phyloP scores from a whole-genome alignment of 1,139 yeast genomes.

The Saccharomyces hybrid region DNA sequence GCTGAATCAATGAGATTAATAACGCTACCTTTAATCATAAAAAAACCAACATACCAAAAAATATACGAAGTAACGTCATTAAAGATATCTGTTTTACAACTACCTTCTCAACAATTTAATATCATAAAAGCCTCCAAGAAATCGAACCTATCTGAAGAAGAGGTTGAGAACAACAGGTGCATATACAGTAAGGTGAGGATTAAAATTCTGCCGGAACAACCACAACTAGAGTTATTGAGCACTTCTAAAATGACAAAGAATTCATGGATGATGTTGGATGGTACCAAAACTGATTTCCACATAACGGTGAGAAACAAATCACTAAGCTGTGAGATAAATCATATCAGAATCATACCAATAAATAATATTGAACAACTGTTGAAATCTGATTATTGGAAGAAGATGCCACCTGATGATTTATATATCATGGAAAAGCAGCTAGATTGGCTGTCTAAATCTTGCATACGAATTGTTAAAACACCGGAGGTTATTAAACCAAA shows the following conservation, averaged over 20 bases:
- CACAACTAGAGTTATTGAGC: constrained; percentile 22
- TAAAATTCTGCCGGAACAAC: constrained; percentile 28
- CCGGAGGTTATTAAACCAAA: constrained; percentile 21
- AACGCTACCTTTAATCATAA: constrained; percentile 40
- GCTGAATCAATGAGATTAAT: constrained; percentile 38
- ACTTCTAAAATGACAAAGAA: constrained; percentile 21
- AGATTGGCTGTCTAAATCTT: constrained; percentile 18
- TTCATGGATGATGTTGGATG: constrained; percentile 60
- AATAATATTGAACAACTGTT: constrained; percentile 24
- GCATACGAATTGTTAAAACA: constrained; percentile 15
- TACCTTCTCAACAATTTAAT: constrained; percentile 31
- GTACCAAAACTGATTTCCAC: constrained; percentile 51
- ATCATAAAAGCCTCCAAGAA: constrained; percentile 9
- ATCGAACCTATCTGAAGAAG: constrained; percentile 1
- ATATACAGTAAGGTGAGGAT: constrained; percentile 9
- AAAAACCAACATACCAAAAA: constrained; percentile 35
- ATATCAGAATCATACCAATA: constrained; percentile 17
- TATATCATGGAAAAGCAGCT: constrained; percentile 25
- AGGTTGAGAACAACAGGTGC: constrained; percentile 4
- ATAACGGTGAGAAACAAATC: constrained; percentile 48
- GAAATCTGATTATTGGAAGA: constrained; percentile 28
- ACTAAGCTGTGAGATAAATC: constrained; percentile 22
- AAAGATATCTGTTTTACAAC: constrained; percentile 40
- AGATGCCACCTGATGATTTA: constrained; percentile 23
- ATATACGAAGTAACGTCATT: constrained; percentile 37